Evolutionary conservation across 73 alveolate genomes (phyloP).

Genomic region (Blepharisma japonicum): DNA sequence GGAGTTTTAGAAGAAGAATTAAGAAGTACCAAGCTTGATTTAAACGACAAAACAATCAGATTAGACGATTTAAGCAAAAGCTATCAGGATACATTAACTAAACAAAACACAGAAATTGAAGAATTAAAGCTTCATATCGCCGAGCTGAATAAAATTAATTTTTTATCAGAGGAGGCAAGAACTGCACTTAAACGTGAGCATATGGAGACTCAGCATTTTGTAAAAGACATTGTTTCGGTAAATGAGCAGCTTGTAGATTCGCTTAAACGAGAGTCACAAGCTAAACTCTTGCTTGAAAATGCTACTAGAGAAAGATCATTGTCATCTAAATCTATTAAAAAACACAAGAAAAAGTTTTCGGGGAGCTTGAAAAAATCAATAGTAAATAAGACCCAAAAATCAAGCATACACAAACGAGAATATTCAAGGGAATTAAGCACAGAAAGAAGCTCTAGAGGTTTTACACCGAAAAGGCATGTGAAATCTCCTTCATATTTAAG

Average conservation of each 20-base stretch:
- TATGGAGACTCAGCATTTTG: constrained; percentile 11
- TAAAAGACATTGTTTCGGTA: constrained; percentile 24
- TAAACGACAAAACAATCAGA: no score
- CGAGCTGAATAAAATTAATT: no score
- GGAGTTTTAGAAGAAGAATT: no score
- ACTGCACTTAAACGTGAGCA: background rate
- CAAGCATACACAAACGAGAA: background rate
- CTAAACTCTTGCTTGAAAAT: background rate
- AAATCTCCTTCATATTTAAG: background rate
- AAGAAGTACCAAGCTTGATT: no score
- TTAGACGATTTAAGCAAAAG: no score
- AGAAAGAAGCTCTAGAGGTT: background rate
- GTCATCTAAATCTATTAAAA: background rate
- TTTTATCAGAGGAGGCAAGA: constrained; percentile 20
- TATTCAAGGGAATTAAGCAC: background rate
- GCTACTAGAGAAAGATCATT: background rate
- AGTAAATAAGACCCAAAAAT: no score
- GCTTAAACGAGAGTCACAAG: background rate
- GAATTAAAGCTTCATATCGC: background rate
- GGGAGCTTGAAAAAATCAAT: no score
- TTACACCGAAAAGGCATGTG: background rate
- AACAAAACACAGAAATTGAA: background rate
- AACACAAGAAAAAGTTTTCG: background rate
- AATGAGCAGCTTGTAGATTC: constrained; percentile 28
- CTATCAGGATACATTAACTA: no score